Base-by-base conservation (phyloP, 192 early-diverging fungal species). In the Backusella liffmaniae region DNA sequence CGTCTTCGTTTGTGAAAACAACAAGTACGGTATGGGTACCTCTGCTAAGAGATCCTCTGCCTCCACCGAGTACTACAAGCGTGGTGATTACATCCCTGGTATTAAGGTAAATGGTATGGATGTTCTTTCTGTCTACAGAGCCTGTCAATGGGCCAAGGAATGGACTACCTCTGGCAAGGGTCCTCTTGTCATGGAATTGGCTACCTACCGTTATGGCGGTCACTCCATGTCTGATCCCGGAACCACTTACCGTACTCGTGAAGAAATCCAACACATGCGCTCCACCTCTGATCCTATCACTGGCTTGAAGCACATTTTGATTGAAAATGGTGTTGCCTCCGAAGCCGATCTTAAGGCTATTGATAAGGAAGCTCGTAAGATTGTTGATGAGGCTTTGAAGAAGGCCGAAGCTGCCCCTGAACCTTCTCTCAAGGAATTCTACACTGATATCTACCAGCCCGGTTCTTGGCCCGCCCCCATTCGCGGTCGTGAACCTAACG, bases 181-280 rank as follows among this genome's bases (percentile, higher is more conserved):
- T 15, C 97, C 97, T 44, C 80, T 98, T 66, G 89, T 99, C 39
- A 88, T 98, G 83, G 97, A 99, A 90, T 91, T 97, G 90, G 93
- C 92, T 77, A 99, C 97, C 26, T 99, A 99, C 89, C 96, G 97
- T 72, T 99, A 99, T 86, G 97, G 96, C 84, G 97, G 97, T 71
- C 97, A 99, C 95, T 99, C 97, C 77, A 99, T 99, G 97, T 99
- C 97, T 73, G 97, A 99, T 85, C 97, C 97, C 39, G 97, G 97
- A 77, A 99, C 96, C 83, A 98, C 95, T 51, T 99, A 99, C 93
- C 93, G 97, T 77, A 96, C 96, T 68, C 94, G 97, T 84, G 97
- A 99, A 88, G 96, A 99, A 88, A 95, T 99, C 76, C 95, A 97
- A 86, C 91, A 99, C 83, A 98, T 99, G 95, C 92, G 96, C 32